Base-by-base conservation (phyloP, 768 basidiomycete genomes). In the Boletellus sp. region DNA sequence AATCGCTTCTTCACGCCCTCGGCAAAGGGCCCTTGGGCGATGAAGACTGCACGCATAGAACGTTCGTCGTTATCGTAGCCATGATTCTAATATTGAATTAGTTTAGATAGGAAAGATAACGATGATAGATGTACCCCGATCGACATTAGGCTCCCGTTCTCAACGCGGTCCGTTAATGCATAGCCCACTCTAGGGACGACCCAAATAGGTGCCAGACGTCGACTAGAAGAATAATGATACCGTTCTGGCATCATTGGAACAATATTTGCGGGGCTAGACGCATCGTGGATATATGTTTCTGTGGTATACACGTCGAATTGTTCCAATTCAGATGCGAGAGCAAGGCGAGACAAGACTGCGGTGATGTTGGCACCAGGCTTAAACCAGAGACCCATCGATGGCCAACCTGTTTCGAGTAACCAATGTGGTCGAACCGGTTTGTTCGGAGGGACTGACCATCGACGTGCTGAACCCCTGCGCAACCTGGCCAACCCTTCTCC, bases 1-100 rank as follows among this genome's bases (percentile, higher is more conserved):
- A 41, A 15, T 10, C 22, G 51, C n/a, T 40, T 41, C 26, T 26
- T 57, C 43, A 50, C 43, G 9, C 37, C 33, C 17, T 54, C 64
- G 9, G 86, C 80, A 67, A 93, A 93, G 0, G 92, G 91, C 0
- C 92, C 90, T 62, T 89, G 86, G 13, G 90, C 90, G 51, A 94
- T 81, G 69, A 95, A 94, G 67, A 91, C 82, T 2, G 92, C 90
- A 47, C 82, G 82, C 93, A 94, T 94, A 6, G 83, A 74, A 12
- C 72, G 58, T 45, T 82, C 82, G 17, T 77, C 67, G 54, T 92
- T 90, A 63, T 94, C 91, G 61, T 92, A 95, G 4, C 94, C 92
- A 61, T 94, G 93, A 55, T 83, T 91, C 86, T 90, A 28, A 28
- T 10, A 55, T 32, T 45, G 36, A 33, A 35, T 45, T 34, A 57